Percentiles rank a stretch among this genome's conserved stretches.
Evolutionary conservation across 208 protist species (phyloP).

Genomic region (Trypanosoma platydactyli): DNA sequence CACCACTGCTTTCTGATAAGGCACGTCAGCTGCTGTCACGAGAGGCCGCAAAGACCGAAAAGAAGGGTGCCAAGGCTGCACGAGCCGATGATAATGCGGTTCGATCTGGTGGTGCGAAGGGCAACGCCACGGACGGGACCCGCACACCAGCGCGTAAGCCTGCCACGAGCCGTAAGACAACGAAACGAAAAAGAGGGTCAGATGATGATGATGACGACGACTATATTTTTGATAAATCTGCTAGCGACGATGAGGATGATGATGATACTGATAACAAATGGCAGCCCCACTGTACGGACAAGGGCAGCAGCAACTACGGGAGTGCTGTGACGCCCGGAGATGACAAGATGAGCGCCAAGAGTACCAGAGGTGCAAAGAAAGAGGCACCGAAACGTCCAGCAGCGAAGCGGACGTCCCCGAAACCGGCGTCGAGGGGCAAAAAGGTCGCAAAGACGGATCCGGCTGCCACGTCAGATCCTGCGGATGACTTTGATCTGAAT

Average conservation of each 20-base stretch:
- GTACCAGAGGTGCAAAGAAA: constrained; percentile 11
- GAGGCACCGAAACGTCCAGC: constrained; percentile 20
- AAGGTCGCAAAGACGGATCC: constrained; percentile 35
- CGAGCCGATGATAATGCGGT: constrained; percentile 1
- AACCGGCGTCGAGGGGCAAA: not conserved
- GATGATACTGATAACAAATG: constrained; percentile 30
- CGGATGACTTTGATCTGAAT: constrained; percentile 72
- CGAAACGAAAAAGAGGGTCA: constrained; percentile 35
- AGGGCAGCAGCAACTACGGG: not conserved
- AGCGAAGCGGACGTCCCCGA: constrained; percentile 16
- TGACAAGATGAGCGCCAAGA: constrained; percentile 22
- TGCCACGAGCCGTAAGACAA: constrained; percentile 36
- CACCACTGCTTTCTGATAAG: constrained; percentile 88
- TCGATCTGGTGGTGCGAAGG: constrained; percentile 6
- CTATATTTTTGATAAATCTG: not conserved
- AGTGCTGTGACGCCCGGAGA: constrained; percentile 14
- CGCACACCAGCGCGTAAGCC: constrained; percentile 7
- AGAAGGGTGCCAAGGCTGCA: constrained; percentile 20
- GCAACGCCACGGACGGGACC: constrained; percentile 8
- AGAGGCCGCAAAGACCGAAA: constrained; percentile 61
- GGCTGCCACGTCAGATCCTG: constrained; percentile 10
- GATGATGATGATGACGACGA: constrained; percentile 58
- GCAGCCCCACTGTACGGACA: constrained; percentile 20
- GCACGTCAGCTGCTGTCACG: constrained; percentile 62
- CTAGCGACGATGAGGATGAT: constrained; percentile 15